These are phyloP conservation scores for Coprinellus aureogranulatus DNA, from an alignment of 768 basidiomycete genomes.

Conservation along the genomic window DNA sequence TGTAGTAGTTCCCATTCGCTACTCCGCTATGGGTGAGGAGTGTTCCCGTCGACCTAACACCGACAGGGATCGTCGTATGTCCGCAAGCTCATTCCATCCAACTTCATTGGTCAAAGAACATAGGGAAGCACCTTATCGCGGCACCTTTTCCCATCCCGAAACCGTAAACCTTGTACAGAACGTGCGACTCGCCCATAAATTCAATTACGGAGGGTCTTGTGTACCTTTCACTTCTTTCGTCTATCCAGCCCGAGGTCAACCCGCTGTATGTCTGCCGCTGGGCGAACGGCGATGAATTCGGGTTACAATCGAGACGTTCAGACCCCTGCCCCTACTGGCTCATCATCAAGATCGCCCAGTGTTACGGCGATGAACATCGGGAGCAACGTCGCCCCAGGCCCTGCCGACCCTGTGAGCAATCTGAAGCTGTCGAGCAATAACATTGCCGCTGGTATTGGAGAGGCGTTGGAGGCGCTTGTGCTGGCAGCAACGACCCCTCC, in stretches of 20 bases:
- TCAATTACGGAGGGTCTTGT: not conserved
- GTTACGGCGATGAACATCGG: not conserved
- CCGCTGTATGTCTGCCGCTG: not conserved
- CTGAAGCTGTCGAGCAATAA: constrained; percentile 24
- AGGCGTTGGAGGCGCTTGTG: constrained; percentile 27
- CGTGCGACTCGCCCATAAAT: not conserved
- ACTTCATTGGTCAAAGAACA: not conserved
- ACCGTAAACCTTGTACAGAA: not conserved
- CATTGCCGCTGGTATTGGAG: constrained; percentile 32
- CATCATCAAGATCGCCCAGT: constrained; percentile 4
- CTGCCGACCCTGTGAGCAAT: constrained; percentile 15
- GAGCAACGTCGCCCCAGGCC: constrained; percentile 11
- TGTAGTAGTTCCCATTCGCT: no score
- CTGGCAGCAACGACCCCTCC: constrained; percentile 16
- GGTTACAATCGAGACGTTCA: not conserved
- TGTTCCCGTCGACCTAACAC: not conserved
- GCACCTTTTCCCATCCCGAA: not conserved
- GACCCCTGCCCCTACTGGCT: not conserved
- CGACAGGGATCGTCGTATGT: not conserved
- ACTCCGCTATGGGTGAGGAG: no score
- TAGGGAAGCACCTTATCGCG: not conserved
- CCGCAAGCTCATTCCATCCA: not conserved
- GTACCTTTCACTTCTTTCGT: not conserved
- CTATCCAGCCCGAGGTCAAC: not conserved
- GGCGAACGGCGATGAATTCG: not conserved